Base-by-base conservation (phyloP, 495 filamentous ascomycete species). In the Penicillium ucsense region DNA sequence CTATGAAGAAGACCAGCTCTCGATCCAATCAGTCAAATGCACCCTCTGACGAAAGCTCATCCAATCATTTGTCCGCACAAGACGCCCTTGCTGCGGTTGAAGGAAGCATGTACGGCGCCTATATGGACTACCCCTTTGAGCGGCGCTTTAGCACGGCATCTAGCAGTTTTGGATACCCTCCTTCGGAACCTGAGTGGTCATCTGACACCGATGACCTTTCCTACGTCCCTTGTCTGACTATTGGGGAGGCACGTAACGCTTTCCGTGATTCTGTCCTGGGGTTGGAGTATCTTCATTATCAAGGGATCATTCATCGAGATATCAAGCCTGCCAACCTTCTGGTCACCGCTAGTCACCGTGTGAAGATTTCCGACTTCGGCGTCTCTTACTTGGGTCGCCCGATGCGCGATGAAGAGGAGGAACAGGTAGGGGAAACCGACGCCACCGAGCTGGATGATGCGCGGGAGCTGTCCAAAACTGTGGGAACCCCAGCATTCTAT, bases 331-430 rank as follows among this genome's bases (percentile, higher is more conserved):
- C 91, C n/a, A 99, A 99, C 63, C 75, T 99, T 4, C 74, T 99
- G 6, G 85, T 89, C 69, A 94, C 89, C 4, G 78, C 75, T 47
- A 84, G 89, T 54, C 79, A 89, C 56, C 81, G 85, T 8, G 86
- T 95, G 52, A 99, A 97, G 72, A 99, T 99, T 41, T 97, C 92
- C n/a, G 92, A 99, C 60, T 99, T 99, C 68, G 92, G 92, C 31
- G 92, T 99, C 4, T 97, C 92, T 0, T 99, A 96, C 63, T 82
- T 97, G 38, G 94, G 92, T 20, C 79, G 86, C 43, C 86, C 88
- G 0, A 83, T 89, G 48, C 72, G 85, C 45, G 84, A 86, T 50
- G 86, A 90, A 46, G 73, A 82, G 8, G 81, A 85, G 55, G 88
- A 91, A 51, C 81, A 85, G 37, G 71, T 89, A 11, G 84, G 81